A percentile compares a stretch with the other conserved stretches of the same genome.
phyloP scores from a whole-genome alignment of 2,329 filamentous ascomycete genomes.

The Neofusicoccum umdonicola region DNA sequence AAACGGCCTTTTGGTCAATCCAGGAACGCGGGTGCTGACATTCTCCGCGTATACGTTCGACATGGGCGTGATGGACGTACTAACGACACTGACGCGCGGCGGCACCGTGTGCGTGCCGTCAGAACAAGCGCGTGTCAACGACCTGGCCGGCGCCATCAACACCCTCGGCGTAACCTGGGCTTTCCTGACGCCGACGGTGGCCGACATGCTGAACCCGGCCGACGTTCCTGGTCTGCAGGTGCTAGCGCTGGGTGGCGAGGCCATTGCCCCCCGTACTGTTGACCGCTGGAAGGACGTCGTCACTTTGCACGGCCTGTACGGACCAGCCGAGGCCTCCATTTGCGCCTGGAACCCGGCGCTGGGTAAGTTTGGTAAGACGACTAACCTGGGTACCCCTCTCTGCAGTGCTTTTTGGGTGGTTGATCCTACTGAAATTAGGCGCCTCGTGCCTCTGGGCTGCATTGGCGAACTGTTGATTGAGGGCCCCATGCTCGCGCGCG shows the following conservation, averaged over 20 bases:
- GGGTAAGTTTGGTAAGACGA: neutral
- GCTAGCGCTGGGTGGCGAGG: slow-evolving; percentile 33
- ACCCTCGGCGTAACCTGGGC: neutral
- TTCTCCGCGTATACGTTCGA: neutral
- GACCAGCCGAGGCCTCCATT: slow-evolving; percentile 34
- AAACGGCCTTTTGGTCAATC: neutral
- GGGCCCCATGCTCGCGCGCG: slow-evolving; percentile 49
- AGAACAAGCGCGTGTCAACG: slow-evolving; percentile 34
- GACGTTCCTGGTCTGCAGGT: slow-evolving; percentile 42
- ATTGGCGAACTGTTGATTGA: slow-evolving; percentile 58
- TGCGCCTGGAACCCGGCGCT: neutral
- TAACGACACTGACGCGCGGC: neutral
- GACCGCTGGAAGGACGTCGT: slow-evolving; percentile 34
- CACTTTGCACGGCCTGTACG: slow-evolving; percentile 38
- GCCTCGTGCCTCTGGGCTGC: slow-evolving; percentile 31
- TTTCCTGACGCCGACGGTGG: slow-evolving; percentile 22
- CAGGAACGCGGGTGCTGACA: neutral
- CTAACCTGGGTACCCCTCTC: neutral
- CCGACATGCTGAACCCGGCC: slow-evolving; percentile 36
- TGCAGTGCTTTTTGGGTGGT: slow-evolving; percentile 36
- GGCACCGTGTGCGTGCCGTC: slow-evolving; percentile 24
- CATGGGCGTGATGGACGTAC: neutral
- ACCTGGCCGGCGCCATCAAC: neutral
- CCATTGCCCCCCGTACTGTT: slow-evolving; percentile 21
- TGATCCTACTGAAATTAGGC: slow-evolving; percentile 37